phyloP scores from a whole-genome alignment of 257 asterid genomes.

The Vinca minor region DNA sequence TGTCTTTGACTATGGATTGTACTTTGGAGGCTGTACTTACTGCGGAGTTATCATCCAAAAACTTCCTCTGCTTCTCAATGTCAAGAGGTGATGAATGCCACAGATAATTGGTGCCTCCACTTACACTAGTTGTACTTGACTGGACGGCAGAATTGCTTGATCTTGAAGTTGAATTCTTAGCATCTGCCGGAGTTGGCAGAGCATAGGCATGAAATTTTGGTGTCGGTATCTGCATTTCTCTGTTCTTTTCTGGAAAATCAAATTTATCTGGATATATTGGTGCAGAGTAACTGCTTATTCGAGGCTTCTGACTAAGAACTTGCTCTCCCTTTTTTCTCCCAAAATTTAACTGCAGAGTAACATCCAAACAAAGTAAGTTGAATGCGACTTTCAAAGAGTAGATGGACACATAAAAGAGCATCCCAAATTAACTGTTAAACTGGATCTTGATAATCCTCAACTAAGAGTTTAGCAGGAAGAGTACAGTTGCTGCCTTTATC shows the following conservation, averaged over 20 bases:
- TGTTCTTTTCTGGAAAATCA: conserved; percentile 52
- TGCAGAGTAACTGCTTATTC: conserved; percentile 69
- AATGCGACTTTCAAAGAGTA: background rate
- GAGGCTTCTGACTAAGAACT: conserved; percentile 34
- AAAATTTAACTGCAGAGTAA: conserved; percentile 28
- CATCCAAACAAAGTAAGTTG: background rate
- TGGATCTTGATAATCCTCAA: background rate
- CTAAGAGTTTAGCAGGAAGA: background rate
- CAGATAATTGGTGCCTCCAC: conserved; percentile 40
- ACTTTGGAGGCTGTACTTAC: conserved; percentile 30
- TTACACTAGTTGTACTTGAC: conserved; percentile 25
- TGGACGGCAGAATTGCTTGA: conserved; percentile 31
- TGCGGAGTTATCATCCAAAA: conserved; percentile 35
- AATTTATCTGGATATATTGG: conserved; percentile 79
- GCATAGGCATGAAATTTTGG: conserved; percentile 58
- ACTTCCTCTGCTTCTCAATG: conserved; percentile 45
- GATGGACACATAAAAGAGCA: background rate
- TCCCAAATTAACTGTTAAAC: background rate
- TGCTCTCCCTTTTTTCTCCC: conserved; percentile 51
- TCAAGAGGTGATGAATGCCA: conserved; percentile 90
- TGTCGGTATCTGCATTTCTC: conserved; percentile 41
- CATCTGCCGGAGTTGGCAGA: conserved; percentile 88
- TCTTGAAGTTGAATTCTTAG: conserved; percentile 45
- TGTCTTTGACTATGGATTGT: conserved; percentile 36
- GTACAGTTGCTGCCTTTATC: background rate